Evolutionary conservation across 768 basidiomycete genomes (phyloP).

Genomic region (Stropharia rugosoannulata): DNA sequence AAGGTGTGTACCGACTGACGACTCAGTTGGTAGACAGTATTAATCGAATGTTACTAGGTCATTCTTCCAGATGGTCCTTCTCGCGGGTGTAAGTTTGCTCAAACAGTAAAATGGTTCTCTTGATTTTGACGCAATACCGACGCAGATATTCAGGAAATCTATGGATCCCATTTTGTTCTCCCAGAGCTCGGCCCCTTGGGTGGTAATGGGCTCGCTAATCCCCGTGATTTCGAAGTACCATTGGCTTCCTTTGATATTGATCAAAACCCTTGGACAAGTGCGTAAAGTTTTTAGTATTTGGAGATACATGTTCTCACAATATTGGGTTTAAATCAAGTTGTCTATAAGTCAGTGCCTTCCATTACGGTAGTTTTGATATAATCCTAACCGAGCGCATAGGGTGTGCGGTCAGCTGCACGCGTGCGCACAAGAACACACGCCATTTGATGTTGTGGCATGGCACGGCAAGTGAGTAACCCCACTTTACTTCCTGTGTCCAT

Average conservation of each 20-base stretch:
- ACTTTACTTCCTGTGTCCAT: neutral
- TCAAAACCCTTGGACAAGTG: slow-evolving; percentile 58
- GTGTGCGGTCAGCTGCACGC: slow-evolving; percentile 53
- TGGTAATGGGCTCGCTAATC: slow-evolving; percentile 63
- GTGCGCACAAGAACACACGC: slow-evolving; percentile 61
- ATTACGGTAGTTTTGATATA: slow-evolving; percentile 29
- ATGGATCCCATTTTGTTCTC: slow-evolving; percentile 58
- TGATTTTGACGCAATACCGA: neutral
- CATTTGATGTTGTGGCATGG: slow-evolving; percentile 75
- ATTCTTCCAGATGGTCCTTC: slow-evolving; percentile 57
- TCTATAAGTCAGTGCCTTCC: neutral
- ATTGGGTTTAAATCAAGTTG: no score
- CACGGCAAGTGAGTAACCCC: slow-evolving; percentile 53
- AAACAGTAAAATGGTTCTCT: neutral
- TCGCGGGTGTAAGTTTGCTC: slow-evolving; percentile 50
- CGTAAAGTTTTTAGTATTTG: slow-evolving; percentile 17
- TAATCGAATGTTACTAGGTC: slow-evolving; percentile 28
- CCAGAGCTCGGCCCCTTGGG: slow-evolving; percentile 69
- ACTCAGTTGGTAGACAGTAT: neutral
- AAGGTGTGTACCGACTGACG: slow-evolving; percentile 38
- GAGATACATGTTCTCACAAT: neutral
- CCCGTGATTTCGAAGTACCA: slow-evolving; percentile 63
- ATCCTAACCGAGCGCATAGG: slow-evolving; percentile 26
- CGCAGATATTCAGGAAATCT: slow-evolving; percentile 63
- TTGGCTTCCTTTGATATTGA: slow-evolving; percentile 68